These are phyloP conservation scores for Nissolia schottii DNA, from an alignment of 306 rosid genomes.

Conservation along the genomic window DNA sequence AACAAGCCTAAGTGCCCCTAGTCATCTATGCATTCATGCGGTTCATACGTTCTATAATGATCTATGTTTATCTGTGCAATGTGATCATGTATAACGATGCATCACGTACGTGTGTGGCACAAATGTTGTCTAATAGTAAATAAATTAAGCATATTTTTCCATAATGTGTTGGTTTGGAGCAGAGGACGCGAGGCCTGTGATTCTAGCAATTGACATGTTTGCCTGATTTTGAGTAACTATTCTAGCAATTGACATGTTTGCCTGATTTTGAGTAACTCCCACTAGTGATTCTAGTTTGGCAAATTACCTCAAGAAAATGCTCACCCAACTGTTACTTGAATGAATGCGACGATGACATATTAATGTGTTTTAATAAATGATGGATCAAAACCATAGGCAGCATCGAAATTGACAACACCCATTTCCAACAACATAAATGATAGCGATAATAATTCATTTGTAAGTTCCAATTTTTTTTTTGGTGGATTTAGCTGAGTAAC, in stretches of 20 bases:
- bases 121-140: not conserved
- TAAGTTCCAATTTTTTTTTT: too few relatives aligned
- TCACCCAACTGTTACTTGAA: not conserved
- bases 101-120: not conserved
- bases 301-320: not conserved
- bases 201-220: not conserved
- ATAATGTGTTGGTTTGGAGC: not conserved
- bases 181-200: too few relatives aligned
- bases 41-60: not conserved
- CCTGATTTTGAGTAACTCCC: not conserved
- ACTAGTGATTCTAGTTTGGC: not conserved
- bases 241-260: not conserved
- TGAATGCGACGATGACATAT: not conserved
- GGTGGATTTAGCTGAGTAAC: too few relatives aligned
- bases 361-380: not conserved
- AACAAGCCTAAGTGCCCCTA: constrained; percentile 46
- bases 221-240: not conserved
- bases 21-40: not conserved
- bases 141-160: not conserved
- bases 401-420: not conserved
- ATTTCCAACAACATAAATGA: not conserved
- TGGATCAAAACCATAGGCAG: not conserved
- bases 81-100: not conserved
- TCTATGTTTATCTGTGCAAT: not conserved
- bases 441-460: too few relatives aligned